Evolutionary conservation across 2,329 filamentous ascomycete genomes (phyloP).

Genomic region (Apiospora hydei): DNA sequence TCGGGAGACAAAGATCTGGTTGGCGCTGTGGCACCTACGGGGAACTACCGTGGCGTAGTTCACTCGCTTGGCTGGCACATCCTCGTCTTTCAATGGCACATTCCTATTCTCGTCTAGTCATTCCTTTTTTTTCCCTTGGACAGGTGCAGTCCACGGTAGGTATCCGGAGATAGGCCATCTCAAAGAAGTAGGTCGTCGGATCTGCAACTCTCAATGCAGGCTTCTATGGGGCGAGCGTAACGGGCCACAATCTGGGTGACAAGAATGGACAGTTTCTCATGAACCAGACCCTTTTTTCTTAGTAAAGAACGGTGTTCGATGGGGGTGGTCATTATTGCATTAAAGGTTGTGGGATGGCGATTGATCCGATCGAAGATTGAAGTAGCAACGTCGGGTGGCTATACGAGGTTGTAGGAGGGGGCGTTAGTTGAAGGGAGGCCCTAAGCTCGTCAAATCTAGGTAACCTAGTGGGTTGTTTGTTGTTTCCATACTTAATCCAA

Average conservation of each 20-base stretch:
- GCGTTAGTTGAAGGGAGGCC: not conserved
- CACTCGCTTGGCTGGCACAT: not conserved
- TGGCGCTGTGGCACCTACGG: not conserved
- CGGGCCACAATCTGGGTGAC: not conserved
- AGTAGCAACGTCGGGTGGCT: not conserved
- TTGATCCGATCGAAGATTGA: not conserved
- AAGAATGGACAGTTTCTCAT: not conserved
- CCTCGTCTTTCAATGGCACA: not conserved
- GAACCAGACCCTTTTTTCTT: not conserved
- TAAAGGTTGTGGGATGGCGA: not conserved
- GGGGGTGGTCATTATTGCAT: not conserved
- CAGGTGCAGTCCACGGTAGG: not conserved
- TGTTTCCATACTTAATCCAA: not conserved
- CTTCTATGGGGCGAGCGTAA: not conserved
- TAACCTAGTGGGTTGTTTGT: no score
- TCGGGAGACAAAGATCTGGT: not conserved
- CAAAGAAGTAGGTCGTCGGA: not conserved
- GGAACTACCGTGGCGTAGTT: not conserved
- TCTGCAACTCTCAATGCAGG: not conserved
- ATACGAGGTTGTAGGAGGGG: not conserved
- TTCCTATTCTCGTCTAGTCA: not conserved
- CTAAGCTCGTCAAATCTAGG: not conserved
- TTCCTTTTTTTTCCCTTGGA: not conserved
- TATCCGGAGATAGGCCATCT: not conserved
- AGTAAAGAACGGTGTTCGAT: not conserved